Base-by-base conservation (phyloP, 257 asterid genomes). In the Rauvolfia tetraphylla region DNA sequence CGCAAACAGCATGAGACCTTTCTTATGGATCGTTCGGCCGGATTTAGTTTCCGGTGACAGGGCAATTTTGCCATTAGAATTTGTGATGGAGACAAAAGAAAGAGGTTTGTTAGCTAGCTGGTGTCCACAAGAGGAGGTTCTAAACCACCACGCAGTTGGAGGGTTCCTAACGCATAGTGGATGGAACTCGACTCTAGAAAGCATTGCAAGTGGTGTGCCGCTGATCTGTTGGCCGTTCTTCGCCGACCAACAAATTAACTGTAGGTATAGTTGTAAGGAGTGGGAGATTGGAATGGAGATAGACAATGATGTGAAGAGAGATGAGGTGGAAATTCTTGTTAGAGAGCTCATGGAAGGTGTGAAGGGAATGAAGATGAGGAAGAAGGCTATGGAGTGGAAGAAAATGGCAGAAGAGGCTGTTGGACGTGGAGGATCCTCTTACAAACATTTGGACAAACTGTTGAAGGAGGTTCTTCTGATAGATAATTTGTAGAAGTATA, bases 211-310 rank as follows among this genome's bases (percentile, higher is more conserved):
- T 49, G 80, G 83, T 29, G 80, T 80, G 76, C 83, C 83, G 14
- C 42, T 69, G 68, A 20, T 80, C 31, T 75, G 83, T 61, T 80
- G 83, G 80, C 80, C 83, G 2, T 70, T 80, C 36, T 75, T 75
- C 46, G 80, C 80, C 0, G 80, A 69, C 4, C 80, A 80, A 48
- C 66, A n/a, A 51, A 70, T 72, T 33, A 80, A 80, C 33, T 46
- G 80, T 54, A 42, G 79, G 79, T 56, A 41, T 58, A 31, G 9
- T 58, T 69, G 78, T 17, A 42, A 12, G 84, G 75, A 29, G 75
- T 72, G 57, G 67, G 36, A n/a, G n/a, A n/a, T n/a, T n/a, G n/a
- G n/a, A n/a, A n/a, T n/a, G n/a, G n/a, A n/a, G n/a, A n/a, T n/a
- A n/a, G n/a, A n/a, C n/a, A n/a, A n/a, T n/a, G n/a, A n/a, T n/a